phyloP scores from a whole-genome alignment of 148 eudicot genomes.

The Rhododendron molle region DNA sequence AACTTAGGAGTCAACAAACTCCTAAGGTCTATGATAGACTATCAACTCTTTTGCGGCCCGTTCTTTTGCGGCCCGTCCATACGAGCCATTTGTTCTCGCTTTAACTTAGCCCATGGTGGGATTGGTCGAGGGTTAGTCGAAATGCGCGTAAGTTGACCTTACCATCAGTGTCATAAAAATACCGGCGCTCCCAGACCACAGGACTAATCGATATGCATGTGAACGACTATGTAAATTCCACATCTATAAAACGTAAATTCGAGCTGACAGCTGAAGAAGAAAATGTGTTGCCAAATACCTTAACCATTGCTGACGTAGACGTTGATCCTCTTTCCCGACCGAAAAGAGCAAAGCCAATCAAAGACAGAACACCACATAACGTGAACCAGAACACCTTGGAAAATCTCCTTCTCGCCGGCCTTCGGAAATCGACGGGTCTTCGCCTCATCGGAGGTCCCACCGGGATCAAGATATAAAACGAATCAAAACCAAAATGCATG shows the following conservation, averaged over 20 bases:
- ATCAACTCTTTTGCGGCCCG: too few relatives aligned
- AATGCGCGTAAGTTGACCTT: too few relatives aligned
- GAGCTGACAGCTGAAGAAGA: not conserved
- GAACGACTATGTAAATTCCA: too few relatives aligned
- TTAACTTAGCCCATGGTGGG: too few relatives aligned
- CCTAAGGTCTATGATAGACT: too few relatives aligned
- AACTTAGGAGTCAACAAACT: too few relatives aligned
- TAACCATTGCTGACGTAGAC: not conserved
- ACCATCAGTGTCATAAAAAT: too few relatives aligned
- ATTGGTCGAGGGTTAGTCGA: too few relatives aligned
- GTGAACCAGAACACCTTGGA: not conserved
- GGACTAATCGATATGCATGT: too few relatives aligned
- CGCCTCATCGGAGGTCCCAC: not conserved
- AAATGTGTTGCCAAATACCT: not conserved
- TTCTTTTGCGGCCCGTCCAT: too few relatives aligned
- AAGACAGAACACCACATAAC: not conserved
- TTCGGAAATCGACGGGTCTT: slow-evolving; percentile 1
- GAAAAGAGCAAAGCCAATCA: not conserved
- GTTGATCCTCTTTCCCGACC: not conserved
- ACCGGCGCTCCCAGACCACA: too few relatives aligned
- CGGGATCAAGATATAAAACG: not conserved
- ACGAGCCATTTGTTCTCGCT: too few relatives aligned
- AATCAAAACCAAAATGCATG: not conserved
- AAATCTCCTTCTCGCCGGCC: slow-evolving; percentile 4
- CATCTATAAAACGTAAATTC: not conserved